Evolutionary conservation across 345 rosid species (phyloP), one percentile per base, ranked within the genome.

Genomic region (Turritis glabra): DNA sequence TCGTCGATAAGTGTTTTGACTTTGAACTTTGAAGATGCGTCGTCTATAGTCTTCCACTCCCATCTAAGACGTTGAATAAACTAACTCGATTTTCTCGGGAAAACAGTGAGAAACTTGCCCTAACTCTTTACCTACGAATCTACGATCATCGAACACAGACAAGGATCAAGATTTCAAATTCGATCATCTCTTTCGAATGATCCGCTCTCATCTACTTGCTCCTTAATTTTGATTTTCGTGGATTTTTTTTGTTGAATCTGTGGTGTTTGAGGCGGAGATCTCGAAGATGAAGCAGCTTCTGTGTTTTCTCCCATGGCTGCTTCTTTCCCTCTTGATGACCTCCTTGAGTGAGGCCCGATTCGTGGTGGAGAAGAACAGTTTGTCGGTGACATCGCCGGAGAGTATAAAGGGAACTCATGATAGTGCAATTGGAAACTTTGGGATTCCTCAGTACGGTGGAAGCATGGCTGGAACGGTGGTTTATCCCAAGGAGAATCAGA

Each of bases 361-460:
- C 73, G 97, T 95, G 65, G 99, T 95, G 75, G 99, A 95, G 86
- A 95, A 95, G 87, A 95, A 95, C 79, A 95, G 93, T 66, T 78
- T 95, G 80, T 81, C 81, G 76, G 93, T 95, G 62, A 84, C 91
- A 0, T 95, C 97, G 5, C 99, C 97, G 46, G 99, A 95, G 38
- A 92, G 85, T 75, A 90, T 95, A 9, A 92, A 86, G 74, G 99
- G 97, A 5, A 85, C 80, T 5, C 84, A 91, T 60, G 97, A 95
- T 59, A 89, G 91, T 81, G 99, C 97, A 12, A 95, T 95, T 59
- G 99, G 97, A 1, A 95, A 95, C 85, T 95, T 95, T 19, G 99
- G 99, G 85, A 90, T 95, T 44, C 99, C 99, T 25, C 92, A 95
- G 76, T 95, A 95, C 80, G 99, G 99, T 10, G 99, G 99, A n/a